phyloP scores from a whole-genome alignment of 2,329 filamentous ascomycete species.

The Aspergillus sp. region DNA sequence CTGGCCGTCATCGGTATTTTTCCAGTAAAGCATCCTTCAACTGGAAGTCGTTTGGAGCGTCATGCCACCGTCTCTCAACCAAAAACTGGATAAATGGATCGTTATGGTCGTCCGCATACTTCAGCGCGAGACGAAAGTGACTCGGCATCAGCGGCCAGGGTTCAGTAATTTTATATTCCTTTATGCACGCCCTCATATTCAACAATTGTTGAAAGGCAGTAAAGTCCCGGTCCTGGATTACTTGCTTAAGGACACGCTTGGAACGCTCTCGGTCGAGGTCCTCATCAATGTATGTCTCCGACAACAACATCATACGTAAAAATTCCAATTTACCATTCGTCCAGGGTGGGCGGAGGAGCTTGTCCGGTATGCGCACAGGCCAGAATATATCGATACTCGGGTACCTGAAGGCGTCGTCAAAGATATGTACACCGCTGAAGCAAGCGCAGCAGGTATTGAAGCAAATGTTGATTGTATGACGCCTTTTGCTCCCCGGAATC shows the following conservation, averaged over 20 bases:
- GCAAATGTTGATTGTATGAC: too few relatives aligned
- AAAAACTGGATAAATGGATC: conserved; percentile 30
- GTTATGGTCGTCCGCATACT: conserved; percentile 16
- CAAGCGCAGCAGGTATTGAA: conserved; percentile 17
- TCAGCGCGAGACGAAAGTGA: conserved; percentile 25
- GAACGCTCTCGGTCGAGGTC: conserved; percentile 17
- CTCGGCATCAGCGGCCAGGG: conserved; percentile 27
- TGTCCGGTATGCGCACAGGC: conserved; percentile 31
- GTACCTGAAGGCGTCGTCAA: too few relatives aligned
- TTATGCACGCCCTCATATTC: conserved; percentile 16
- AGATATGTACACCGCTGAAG: neutral
- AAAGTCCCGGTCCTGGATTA: conserved; percentile 29
- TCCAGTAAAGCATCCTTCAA: neutral
- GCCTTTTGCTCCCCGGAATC: conserved; percentile 2
- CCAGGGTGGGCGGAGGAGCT: conserved; percentile 32
- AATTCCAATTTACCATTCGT: conserved; percentile 32
- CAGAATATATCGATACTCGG: too few relatives aligned
- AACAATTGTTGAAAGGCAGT: conserved; percentile 26
- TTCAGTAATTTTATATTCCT: conserved; percentile 21
- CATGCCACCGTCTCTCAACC: conserved; percentile 25
- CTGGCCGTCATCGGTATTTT: neutral
- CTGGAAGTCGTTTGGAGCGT: conserved; percentile 13
- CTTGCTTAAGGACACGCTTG: conserved; percentile 21
- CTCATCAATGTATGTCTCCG: conserved; percentile 31
- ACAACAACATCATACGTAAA: conserved; percentile 24